These are phyloP conservation scores for Spathaspora gorwiae DNA, from an alignment of 805 yeast species.

Conservation along the genomic window DNA sequence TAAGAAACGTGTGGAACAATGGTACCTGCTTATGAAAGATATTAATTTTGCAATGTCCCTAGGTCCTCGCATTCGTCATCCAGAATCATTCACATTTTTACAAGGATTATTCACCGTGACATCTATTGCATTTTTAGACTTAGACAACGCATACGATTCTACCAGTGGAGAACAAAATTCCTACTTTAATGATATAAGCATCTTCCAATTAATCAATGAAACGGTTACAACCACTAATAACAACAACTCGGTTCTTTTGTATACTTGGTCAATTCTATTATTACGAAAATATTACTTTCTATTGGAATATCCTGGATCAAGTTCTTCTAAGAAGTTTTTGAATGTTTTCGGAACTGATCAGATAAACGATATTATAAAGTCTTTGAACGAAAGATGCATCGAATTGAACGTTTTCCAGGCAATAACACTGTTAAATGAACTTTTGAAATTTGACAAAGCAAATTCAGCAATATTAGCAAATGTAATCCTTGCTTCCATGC, in stretches of 20 bases:
- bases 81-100: slow-evolving; percentile 28
- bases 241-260: slow-evolving; percentile 47
- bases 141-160: slow-evolving; percentile 44
- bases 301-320: slow-evolving; percentile 29
- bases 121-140: slow-evolving; percentile 52
- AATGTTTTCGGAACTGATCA: slow-evolving; percentile 8
- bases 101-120: slow-evolving; percentile 46
- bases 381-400: slow-evolving; percentile 37
- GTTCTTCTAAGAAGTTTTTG: neutral
- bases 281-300: slow-evolving; percentile 47
- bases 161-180: slow-evolving; percentile 30
- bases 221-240: slow-evolving; percentile 31
- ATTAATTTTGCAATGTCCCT: slow-evolving; percentile 21
- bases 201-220: slow-evolving; percentile 37
- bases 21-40: slow-evolving; percentile 53
- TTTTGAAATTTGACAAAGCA: slow-evolving; percentile 46
- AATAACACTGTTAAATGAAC: slow-evolving; percentile 36
- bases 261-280: slow-evolving; percentile 63
- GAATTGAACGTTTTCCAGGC: slow-evolving; percentile 43
- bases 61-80: slow-evolving; percentile 21
- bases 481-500: slow-evolving; percentile 42
- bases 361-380: slow-evolving; percentile 18
- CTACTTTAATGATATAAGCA: slow-evolving; percentile 34
- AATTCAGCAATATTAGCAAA: slow-evolving; percentile 48
- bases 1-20: slow-evolving; percentile 33